Evolutionary conservation across 129 eudicot species (phyloP).

Genomic region (Escallonia rubra): DNA sequence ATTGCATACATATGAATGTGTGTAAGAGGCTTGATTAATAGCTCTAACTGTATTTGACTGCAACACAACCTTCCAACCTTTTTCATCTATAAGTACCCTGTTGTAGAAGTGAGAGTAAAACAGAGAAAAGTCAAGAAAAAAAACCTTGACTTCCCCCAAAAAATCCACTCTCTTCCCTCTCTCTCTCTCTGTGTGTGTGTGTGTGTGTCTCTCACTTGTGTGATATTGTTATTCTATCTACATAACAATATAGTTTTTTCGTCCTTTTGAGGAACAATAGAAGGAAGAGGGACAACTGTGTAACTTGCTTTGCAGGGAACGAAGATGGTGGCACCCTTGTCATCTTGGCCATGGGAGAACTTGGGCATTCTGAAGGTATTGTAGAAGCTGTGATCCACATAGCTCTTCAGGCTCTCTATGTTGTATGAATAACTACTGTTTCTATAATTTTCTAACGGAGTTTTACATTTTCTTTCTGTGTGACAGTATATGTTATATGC

Average conservation of each 20-base stretch:
- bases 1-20: too few species aligned
- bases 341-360: conserved; percentile 62
- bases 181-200: conserved; percentile 6
- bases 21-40: background rate
- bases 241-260: background rate
- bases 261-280: background rate
- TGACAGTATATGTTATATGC: conserved; percentile 59
- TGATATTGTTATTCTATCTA: background rate
- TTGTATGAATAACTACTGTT: too few species aligned
- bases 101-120: background rate
- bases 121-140: background rate
- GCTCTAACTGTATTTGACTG: conserved; percentile 3
- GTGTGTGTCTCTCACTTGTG: too few species aligned
- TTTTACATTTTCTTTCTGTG: background rate
- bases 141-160: background rate
- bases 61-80: background rate
- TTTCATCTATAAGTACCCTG: background rate
- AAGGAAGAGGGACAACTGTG: background rate
- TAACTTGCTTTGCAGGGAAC: background rate
- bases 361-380: conserved; percentile 56
- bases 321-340: conserved; percentile 34
- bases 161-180: background rate
- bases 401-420: background rate
- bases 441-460: background rate
- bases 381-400: background rate